Evolutionary conservation across 305 asterid species (phyloP).

Genomic region (Rubia tinctorum): DNA sequence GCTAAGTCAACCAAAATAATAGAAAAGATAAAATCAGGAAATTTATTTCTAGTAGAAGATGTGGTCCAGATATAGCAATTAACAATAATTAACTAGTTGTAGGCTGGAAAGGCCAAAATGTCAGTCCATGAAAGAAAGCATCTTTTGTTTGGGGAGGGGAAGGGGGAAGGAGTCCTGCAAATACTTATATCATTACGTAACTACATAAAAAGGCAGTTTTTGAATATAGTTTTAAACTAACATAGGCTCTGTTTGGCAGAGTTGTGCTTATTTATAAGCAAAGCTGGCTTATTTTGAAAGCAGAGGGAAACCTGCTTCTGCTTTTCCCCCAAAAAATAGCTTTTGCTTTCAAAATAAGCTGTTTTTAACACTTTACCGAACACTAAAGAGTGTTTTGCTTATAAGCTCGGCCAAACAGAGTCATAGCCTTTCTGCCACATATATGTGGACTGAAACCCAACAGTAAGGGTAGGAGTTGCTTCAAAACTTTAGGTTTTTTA

Average conservation of each 20-base stretch:
- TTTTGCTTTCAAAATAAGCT: no score
- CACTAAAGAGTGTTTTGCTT: no score
- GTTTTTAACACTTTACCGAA: no score
- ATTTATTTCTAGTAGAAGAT: not conserved
- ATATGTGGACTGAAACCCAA: not conserved
- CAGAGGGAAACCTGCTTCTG: no score
- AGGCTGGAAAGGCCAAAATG: not conserved
- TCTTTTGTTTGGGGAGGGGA: not conserved
- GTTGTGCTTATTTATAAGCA: no score
- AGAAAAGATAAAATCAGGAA: slow-evolving; percentile 16
- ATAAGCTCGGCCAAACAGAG: no score
- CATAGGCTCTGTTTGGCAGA: no score
- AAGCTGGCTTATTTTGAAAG: no score
- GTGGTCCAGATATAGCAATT: not conserved
- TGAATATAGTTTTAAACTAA: not conserved
- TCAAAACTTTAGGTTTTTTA: not conserved
- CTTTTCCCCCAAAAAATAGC: no score
- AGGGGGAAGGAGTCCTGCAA: not conserved
- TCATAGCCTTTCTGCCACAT: not conserved
- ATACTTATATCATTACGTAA: not conserved
- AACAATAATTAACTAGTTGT: not conserved
- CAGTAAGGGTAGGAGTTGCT: not conserved
- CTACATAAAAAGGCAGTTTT: not conserved
- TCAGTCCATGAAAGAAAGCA: not conserved
- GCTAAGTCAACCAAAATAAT: slow-evolving; percentile 36